Conservation (phyloP, 2,329 filamentous ascomycete genomes). For the Zasmidium cellare region DNA sequence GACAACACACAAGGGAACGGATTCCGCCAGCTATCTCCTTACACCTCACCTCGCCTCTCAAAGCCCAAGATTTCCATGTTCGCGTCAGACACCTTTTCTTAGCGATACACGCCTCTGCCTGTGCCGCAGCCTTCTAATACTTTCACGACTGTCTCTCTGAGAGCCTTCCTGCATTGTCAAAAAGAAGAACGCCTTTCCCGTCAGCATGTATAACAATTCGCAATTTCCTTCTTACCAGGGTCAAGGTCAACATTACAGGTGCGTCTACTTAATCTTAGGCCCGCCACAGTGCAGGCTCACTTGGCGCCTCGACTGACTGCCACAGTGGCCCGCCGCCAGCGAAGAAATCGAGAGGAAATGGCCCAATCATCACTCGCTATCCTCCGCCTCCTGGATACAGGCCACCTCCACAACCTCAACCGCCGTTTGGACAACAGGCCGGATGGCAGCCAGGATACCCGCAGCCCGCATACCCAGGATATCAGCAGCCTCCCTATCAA, state of each 20-base stretch:
- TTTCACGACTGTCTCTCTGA: conserved; percentile 1
- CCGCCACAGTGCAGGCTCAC: background rate
- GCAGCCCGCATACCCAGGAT: conserved; percentile 7
- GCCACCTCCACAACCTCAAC: conserved; percentile 23
- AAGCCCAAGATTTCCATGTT: conserved; percentile 5
- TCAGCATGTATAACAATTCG: conserved; percentile 11
- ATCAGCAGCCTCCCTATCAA: conserved; percentile 7
- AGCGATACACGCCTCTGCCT: conserved; percentile 4
- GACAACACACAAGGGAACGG: conserved; percentile 10
- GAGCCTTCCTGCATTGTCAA: conserved; percentile 2
- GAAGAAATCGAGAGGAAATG: conserved; percentile 47
- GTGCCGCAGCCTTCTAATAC: conserved; percentile 5
- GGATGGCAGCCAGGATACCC: conserved; percentile 20
- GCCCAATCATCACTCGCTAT: conserved; percentile 50
- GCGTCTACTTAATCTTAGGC: background rate
- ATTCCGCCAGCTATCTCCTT: conserved; percentile 17
- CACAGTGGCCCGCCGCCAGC: conserved; percentile 30
- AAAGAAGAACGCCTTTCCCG: conserved; percentile 7
- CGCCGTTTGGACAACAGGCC: conserved; percentile 14
- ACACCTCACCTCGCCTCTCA: conserved; percentile 7
- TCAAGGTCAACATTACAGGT: conserved; percentile 13
- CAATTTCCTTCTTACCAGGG: background rate
- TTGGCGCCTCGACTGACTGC: background rate
- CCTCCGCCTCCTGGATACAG: conserved; percentile 51
- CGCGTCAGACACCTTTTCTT: conserved; percentile 3